Conservation (phyloP, 345 rosid genomes). For the Moringa oleifera region DNA sequence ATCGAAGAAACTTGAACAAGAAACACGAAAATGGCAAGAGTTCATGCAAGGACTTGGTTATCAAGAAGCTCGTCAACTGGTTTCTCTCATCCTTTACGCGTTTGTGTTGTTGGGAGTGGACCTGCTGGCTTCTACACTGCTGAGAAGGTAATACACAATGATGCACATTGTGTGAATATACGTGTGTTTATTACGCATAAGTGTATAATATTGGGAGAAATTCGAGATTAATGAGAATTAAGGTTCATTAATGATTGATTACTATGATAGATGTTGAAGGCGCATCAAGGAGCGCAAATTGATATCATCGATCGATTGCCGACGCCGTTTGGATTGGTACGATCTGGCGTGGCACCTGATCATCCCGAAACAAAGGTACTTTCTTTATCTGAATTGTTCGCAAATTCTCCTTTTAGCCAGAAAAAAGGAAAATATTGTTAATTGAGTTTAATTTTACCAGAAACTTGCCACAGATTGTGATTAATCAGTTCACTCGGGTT, state of each 20-base stretch:
- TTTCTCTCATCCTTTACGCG: constrained; percentile 51
- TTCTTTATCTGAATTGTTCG: neutral
- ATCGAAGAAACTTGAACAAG: no score
- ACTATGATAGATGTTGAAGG: constrained; percentile 54
- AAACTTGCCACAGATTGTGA: constrained; percentile 65
- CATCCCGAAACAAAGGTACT: constrained; percentile 90
- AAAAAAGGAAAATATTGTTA: constrained; percentile 18
- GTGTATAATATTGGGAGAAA: no score
- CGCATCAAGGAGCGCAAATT: constrained; percentile 50
- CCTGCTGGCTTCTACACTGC: constrained; percentile 92
- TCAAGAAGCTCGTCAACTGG: constrained; percentile 39
- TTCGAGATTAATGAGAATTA: neutral
- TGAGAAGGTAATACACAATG: constrained; percentile 46
- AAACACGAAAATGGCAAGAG: no score
- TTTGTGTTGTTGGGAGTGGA: constrained; percentile 88
- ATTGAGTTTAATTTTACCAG: constrained; percentile 45
- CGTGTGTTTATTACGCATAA: no score
- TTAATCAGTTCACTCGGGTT: constrained; percentile 83
- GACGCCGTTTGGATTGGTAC: constrained; percentile 86
- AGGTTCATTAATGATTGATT: neutral
- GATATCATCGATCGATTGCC: constrained; percentile 89
- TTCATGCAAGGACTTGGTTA: constrained; percentile 30
- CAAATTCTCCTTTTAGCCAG: neutral
- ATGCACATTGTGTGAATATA: no score
- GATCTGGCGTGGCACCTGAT: constrained; percentile 97